These are phyloP conservation scores for Forsythia suspensa DNA, from an alignment of 257 asterid genomes.

Conservation along the genomic window DNA sequence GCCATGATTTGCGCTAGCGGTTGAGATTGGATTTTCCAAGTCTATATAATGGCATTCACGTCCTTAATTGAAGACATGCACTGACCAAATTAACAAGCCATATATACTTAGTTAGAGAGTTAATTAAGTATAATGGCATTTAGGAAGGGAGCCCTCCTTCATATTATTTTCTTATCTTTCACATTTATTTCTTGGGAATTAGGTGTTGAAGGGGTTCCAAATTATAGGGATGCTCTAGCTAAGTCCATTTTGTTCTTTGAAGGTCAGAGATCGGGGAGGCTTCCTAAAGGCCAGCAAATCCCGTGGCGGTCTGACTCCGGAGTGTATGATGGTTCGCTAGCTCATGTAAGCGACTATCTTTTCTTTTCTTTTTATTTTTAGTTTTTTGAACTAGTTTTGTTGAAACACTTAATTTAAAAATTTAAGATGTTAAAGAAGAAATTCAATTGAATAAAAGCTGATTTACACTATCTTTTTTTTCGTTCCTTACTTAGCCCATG, in stretches of 20 bases:
- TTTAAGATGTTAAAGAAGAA: too few relatives aligned
- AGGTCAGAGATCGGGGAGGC: conserved; percentile 84
- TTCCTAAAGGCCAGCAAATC: conserved; percentile 46
- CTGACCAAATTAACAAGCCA: conserved; percentile 14
- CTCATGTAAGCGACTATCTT: conserved; percentile 36
- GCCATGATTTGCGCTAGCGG: conserved; percentile 50
- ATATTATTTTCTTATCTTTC: conserved; percentile 19
- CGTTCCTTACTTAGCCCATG: too few relatives aligned
- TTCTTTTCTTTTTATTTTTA: too few relatives aligned
- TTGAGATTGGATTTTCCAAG: conserved; percentile 22
- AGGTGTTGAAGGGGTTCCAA: conserved; percentile 33
- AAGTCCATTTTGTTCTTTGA: conserved; percentile 85
- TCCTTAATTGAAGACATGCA: conserved; percentile 4
- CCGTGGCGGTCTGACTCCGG: conserved; percentile 72
- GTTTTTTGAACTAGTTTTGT: too few relatives aligned
- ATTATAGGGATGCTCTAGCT: conserved; percentile 75
- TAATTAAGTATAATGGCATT: conserved; percentile 33
- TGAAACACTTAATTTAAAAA: too few relatives aligned
- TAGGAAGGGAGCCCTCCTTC: conserved; percentile 15
- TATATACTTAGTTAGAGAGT: background rate
- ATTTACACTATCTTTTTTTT: too few relatives aligned
- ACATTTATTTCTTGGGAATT: conserved; percentile 13
- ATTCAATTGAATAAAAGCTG: too few relatives aligned
- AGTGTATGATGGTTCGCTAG: conserved; percentile 62
- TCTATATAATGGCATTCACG: conserved; percentile 31